Conservation (phyloP, 306 rosid genomes). For the Myrica gale region DNA sequence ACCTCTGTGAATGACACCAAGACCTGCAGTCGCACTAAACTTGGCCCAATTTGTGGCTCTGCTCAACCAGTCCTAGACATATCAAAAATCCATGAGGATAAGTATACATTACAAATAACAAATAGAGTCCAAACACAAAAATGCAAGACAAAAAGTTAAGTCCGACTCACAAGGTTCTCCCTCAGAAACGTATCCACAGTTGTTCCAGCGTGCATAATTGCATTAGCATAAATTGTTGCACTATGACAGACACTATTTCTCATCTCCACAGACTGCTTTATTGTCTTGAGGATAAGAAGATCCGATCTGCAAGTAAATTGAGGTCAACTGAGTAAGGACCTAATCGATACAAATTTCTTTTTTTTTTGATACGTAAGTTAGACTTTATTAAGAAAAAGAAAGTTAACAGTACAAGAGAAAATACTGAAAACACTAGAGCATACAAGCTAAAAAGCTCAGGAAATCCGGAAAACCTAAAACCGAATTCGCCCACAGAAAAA, state of each 20-base stretch:
- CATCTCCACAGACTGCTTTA: conserved; percentile 98
- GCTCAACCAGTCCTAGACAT: conserved; percentile 89
- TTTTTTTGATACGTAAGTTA: no score
- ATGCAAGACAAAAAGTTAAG: neutral
- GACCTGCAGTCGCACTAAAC: conserved; percentile 96
- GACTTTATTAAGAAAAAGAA: no score
- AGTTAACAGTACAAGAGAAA: no score
- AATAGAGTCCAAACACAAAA: conserved; percentile 4
- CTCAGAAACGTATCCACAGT: conserved; percentile 95
- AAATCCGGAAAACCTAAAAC: no score
- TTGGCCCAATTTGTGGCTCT: conserved; percentile 99
- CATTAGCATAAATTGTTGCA: conserved; percentile 96
- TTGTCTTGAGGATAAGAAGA: conserved; percentile 92
- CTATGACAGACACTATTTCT: conserved; percentile 97
- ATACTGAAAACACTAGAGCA: no score
- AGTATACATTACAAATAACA: conserved; percentile 16
- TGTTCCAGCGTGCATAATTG: conserved; percentile 98
- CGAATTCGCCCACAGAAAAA: no score
- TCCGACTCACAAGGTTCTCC: conserved; percentile 73
- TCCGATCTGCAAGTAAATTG: conserved; percentile 64
- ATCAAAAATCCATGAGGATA: conserved; percentile 15
- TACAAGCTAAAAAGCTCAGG: no score
- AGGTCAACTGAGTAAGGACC: conserved; percentile 31
- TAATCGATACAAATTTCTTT: neutral
- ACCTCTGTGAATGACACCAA: conserved; percentile 96